Conservation (phyloP, 2,329 filamentous ascomycete species). For the Claviceps humidiphila region DNA sequence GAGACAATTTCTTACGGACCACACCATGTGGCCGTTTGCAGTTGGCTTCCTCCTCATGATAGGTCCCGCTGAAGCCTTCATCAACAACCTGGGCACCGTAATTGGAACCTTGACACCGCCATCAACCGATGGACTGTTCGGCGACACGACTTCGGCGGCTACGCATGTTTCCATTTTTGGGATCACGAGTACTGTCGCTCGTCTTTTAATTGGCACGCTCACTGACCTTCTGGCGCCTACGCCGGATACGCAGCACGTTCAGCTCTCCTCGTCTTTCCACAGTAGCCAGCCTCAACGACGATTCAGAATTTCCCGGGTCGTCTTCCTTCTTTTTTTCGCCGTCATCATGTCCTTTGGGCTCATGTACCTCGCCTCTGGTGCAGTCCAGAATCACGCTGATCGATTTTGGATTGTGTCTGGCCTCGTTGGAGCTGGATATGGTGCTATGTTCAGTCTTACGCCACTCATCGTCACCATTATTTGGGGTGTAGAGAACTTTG, state of each 20-base stretch:
- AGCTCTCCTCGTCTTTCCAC: slow-evolving; percentile 22
- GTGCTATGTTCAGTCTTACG: slow-evolving; percentile 76
- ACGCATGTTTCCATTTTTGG: slow-evolving; percentile 92
- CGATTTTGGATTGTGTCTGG: slow-evolving; percentile 80
- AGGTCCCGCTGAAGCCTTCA: slow-evolving; percentile 92
- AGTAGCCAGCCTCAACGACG: slow-evolving; percentile 13
- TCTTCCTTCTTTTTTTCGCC: slow-evolving; percentile 65
- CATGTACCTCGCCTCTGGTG: slow-evolving; percentile 62
- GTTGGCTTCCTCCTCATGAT: slow-evolving; percentile 85
- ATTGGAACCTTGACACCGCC: slow-evolving; percentile 71
- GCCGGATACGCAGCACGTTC: slow-evolving; percentile 45
- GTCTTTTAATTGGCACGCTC: slow-evolving; percentile 76
- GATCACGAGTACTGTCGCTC: slow-evolving; percentile 77
- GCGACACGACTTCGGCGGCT: slow-evolving; percentile 47
- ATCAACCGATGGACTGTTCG: slow-evolving; percentile 24
- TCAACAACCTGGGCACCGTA: slow-evolving; percentile 93
- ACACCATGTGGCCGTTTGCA: slow-evolving; percentile 92
- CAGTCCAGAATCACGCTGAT: slow-evolving; percentile 58
- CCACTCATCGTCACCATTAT: slow-evolving; percentile 94
- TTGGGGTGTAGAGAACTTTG: slow-evolving; percentile 98
- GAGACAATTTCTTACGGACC: slow-evolving; percentile 67
- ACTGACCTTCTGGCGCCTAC: slow-evolving; percentile 73
- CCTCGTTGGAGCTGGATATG: slow-evolving; percentile 81
- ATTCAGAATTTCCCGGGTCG: slow-evolving; percentile 61
- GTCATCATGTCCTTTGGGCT: slow-evolving; percentile 64